Evolutionary conservation across 306 rosid species (phyloP), one percentile per base, ranked within the genome.

Genomic region (Bauhinia variegata): DNA sequence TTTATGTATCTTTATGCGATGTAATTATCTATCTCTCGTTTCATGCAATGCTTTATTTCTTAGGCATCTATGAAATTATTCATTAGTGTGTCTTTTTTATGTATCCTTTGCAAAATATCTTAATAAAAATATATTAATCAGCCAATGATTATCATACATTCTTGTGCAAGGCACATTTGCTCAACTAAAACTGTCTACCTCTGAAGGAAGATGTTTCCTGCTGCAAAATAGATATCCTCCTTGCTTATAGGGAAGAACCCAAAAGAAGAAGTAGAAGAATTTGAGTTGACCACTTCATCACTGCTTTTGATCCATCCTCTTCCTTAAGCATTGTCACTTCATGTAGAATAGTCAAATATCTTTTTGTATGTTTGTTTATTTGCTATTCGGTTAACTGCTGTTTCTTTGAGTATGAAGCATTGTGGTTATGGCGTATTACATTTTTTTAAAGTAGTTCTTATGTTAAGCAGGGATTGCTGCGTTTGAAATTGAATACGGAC

Each of bases 401-500:
- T 30, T 50, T 58, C 5, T 57, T 0, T 3, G 10, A 11, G 19
- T 54, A 30, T 32, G 49, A 36, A 47, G 37, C 68, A 69, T 19
- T 60, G 57, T 15, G 44, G 44, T 58, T 53, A 37, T 54, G 54
- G 67, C 31, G 48, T 71, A 37, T 56, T 60, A 38, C 44, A 54
- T 37, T 65, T 33, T 60, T 69, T 49, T 49, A n/a, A n/a, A 63
- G 58, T 47, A 6, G 59, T 11, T 48, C 62, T 48, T 43, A 48
- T 42, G 11, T 70, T 65, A 46, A 67, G 54, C 84, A 92, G 98
- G 86, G 67, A 83, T 89, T 53, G 75, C 84, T 7, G 74, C 81
- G 10, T 95, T 95, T 76, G 99, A 95, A 82, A 79, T 83, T 60
- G 89, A 95, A 67, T 95, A 90, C 36, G 86, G 77, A 44, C 83